These are phyloP conservation scores for Salix dunnii DNA, from an alignment of 345 rosid genomes.

Conservation along the genomic window DNA sequence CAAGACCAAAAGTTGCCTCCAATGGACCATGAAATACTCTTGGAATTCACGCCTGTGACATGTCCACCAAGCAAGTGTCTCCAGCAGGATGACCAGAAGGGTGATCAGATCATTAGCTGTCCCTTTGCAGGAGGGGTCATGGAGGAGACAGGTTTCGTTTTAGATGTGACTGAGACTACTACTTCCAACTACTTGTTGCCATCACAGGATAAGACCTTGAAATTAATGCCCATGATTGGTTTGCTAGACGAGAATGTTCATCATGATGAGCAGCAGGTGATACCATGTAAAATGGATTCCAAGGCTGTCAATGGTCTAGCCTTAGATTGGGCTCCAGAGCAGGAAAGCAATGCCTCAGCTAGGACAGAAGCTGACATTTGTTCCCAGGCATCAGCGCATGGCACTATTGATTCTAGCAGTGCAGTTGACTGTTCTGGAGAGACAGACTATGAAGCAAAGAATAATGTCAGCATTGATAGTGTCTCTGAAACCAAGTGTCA, in stretches of 20 bases:
- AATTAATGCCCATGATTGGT: slow-evolving; percentile 8
- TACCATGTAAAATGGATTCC: slow-evolving; percentile 1
- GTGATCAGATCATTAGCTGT: background rate
- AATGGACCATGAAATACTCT: background rate
- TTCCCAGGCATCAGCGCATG: slow-evolving; percentile 18
- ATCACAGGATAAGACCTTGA: slow-evolving; percentile 11
- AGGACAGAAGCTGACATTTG: slow-evolving; percentile 23
- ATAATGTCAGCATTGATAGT: slow-evolving; percentile 33
- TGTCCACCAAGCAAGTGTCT: background rate
- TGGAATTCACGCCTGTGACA: slow-evolving; percentile 13
- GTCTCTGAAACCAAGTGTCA: slow-evolving; percentile 37
- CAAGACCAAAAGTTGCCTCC: background rate
- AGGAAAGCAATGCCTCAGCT: slow-evolving; percentile 18
- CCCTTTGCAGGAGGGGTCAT: slow-evolving; percentile 1
- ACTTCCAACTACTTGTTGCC: background rate
- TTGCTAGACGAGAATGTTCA: slow-evolving; percentile 8
- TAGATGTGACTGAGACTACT: background rate
- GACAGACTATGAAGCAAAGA: slow-evolving; percentile 36
- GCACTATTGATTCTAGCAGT: slow-evolving; percentile 26
- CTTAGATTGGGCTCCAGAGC: background rate
- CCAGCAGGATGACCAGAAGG: slow-evolving; percentile 10
- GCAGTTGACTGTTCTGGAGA: slow-evolving; percentile 28
- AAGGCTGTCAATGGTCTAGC: slow-evolving; percentile 1
- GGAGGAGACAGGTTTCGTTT: slow-evolving; percentile 5
- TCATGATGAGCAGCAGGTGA: slow-evolving; percentile 18